phyloP scores from a whole-genome alignment of 805 yeast species.

The Ascoidea tarda region DNA sequence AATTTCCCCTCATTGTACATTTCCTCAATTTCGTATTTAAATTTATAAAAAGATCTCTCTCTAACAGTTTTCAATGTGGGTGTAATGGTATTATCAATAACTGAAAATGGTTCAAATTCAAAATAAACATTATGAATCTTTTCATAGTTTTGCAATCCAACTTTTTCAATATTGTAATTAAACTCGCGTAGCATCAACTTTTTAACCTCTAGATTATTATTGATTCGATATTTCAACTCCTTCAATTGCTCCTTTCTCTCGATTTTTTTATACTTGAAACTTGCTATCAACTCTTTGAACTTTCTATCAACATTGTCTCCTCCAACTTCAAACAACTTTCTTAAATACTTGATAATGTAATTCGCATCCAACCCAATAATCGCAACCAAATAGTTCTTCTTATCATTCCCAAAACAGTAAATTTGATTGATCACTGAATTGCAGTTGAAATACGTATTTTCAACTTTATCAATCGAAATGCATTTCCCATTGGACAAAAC shows the following conservation, averaged over 20 bases:
- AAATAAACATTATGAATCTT: too few relatives aligned
- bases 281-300: not conserved
- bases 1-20: constrained; percentile 29
- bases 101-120: too few relatives aligned
- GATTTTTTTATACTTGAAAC: not conserved
- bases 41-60: constrained; percentile 38
- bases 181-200: too few relatives aligned
- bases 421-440: constrained; percentile 27
- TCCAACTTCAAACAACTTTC: constrained; percentile 13
- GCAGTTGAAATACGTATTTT: constrained; percentile 35
- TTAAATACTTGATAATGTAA: constrained; percentile 12
- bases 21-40: constrained; percentile 23
- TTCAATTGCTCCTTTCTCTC: constrained; percentile 6
- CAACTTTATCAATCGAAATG: constrained; percentile 53
- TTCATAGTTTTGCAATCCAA: too few relatives aligned
- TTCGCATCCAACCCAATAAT: constrained; percentile 38
- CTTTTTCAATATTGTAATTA: too few relatives aligned
- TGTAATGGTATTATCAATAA: too few relatives aligned
- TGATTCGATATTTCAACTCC: constrained; percentile 14
- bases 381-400: constrained; percentile 37
- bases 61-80: constrained; percentile 19
- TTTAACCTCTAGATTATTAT: too few relatives aligned
- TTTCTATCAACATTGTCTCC: constrained; percentile 20
- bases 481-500: constrained; percentile 44
- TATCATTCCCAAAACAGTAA: constrained; percentile 43